A percentile compares a stretch with the other conserved stretches of the same genome.
phyloP scores from a whole-genome alignment of 1,284 basidiomycete species.

The Cutaneotrichosporon spelunceum region DNA sequence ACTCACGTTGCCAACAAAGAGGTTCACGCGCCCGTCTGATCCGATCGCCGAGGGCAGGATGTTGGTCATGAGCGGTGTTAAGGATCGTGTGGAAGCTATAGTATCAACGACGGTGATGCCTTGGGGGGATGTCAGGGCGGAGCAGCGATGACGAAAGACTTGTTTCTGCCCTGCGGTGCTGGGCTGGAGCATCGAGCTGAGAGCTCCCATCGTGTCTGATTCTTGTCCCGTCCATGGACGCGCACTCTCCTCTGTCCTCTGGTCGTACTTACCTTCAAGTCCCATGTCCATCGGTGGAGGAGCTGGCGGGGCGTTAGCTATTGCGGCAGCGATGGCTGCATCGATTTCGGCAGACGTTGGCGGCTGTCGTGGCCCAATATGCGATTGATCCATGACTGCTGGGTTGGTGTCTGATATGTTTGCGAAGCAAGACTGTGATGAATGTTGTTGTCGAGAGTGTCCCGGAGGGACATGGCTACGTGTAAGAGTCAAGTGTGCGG shows the following conservation, averaged over 20 bases:
- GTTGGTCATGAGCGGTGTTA: conserved; percentile 49
- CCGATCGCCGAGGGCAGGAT: conserved; percentile 49
- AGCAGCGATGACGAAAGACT: not conserved
- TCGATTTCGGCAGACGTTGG: conserved; percentile 50
- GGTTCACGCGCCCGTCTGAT: conserved; percentile 77
- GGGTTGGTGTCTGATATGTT: not conserved
- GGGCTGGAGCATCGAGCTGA: too few species aligned
- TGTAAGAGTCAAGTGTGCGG: not conserved
- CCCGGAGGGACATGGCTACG: conserved; percentile 2
- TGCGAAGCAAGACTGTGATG: not conserved
- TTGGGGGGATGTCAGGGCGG: not conserved
- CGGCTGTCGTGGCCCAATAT: conserved; percentile 13
- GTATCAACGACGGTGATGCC: not conserved
- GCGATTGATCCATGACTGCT: not conserved
- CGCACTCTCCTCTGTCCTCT: not conserved
- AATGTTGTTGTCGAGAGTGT: not conserved
- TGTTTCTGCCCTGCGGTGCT: too few species aligned
- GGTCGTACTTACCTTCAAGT: conserved; percentile 29
- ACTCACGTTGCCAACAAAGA: conserved; percentile 83
- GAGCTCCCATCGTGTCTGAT: not conserved
- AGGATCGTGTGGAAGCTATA: conserved; percentile 33
- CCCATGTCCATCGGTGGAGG: conserved; percentile 28
- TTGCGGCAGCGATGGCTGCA: conserved; percentile 48
- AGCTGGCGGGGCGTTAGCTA: conserved; percentile 47
- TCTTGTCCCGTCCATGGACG: not conserved